Evolutionary conservation across 192 early-diverging fungal genomes (phyloP), one percentile per base, ranked within the genome.

Genomic region (Dimargaris cristalligena): DNA sequence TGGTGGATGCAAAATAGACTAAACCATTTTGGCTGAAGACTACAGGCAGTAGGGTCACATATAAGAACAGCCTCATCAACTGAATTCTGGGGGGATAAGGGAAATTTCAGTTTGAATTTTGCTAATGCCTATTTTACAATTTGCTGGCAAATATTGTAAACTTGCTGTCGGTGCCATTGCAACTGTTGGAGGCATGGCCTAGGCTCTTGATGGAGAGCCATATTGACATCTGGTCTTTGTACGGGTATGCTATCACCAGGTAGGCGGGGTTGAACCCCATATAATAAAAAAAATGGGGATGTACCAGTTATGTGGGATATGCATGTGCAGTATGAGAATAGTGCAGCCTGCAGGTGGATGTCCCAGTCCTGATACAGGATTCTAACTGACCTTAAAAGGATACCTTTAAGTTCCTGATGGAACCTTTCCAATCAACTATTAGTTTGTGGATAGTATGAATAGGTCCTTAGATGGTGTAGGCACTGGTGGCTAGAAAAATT

Each of bases 341-440:
- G 59, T 22, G 31, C 31, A 45, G 0, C 44, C 0, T 50, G 34
- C 9, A 61, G 30, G 33, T 52, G 44, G 38, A 44, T 45, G 25
- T 61, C 60, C 60, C 60, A 61, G 25, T 61, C 22, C 34, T 52
- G 51, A 2, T 26, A 18, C 49, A 25, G 50, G 31, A 38, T 20
- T 54, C 13, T 6, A 29, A 22, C 38, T 16, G 16, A 6, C 38
- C 38, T 10, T 10, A 6, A 16, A 8, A 61, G 33, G 25, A 52
- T 52, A 33, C 38, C 38, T 20, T 52, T 52, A 0, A 61, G 23
- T 13, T 33, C 44, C 49, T 38, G 33, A 26, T 61, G 50, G 34
- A 52, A 51, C 2, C 49, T 34, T 20, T 61, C 60, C 60, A 52
- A 52, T 34, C 52, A 52, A 10, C 60, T 50, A 30, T 61, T 61